Percentiles rank a stretch among this genome's conserved stretches.
These are phyloP conservation scores for Punctularia strigosozonata DNA, from an alignment of 768 basidiomycete species.

Conservation along the genomic window DNA sequence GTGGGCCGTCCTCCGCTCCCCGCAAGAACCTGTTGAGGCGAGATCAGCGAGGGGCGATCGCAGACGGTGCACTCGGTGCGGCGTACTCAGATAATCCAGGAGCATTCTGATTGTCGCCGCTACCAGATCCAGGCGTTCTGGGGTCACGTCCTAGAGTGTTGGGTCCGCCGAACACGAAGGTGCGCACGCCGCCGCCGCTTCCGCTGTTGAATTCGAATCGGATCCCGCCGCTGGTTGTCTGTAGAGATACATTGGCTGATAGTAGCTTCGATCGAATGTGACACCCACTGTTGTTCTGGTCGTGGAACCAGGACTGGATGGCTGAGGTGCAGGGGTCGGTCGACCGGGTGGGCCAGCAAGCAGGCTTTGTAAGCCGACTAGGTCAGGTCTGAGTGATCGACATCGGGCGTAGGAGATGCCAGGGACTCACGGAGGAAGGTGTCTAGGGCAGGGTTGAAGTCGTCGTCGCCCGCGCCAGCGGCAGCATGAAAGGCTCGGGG, in stretches of 20 bases:
- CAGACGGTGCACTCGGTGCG: constrained; percentile 4
- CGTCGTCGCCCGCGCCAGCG: constrained; percentile 15
- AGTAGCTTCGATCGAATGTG: constrained; percentile 7
- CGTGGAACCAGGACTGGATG: neutral
- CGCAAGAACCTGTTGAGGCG: constrained; percentile 22
- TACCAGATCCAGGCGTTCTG: constrained; percentile 7
- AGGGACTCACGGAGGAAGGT: constrained; percentile 33
- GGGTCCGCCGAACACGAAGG: constrained; percentile 26
- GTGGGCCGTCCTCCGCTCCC: constrained; percentile 12
- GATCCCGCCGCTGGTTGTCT: constrained; percentile 16
- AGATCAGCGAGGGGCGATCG: too few relatives aligned
- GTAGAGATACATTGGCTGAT: constrained; percentile 7
- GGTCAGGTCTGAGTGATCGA: neutral
- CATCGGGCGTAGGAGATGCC: neutral
- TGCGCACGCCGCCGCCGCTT: constrained; percentile 17
- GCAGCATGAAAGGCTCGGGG: constrained; percentile 52
- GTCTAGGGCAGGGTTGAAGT: constrained; percentile 25
- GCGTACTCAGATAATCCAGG: constrained; percentile 38
- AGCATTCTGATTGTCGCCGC: constrained; percentile 14
- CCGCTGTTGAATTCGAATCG: constrained; percentile 25
- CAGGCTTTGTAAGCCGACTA: constrained; percentile 3
- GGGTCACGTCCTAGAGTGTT: constrained; percentile 14
- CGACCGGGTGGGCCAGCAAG: constrained; percentile 2
- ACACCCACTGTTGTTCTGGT: neutral
- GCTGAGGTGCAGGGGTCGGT: neutral